These are phyloP conservation scores for Rhodotorula paludigena DNA, from an alignment of 768 basidiomycete genomes.

Conservation along the genomic window DNA sequence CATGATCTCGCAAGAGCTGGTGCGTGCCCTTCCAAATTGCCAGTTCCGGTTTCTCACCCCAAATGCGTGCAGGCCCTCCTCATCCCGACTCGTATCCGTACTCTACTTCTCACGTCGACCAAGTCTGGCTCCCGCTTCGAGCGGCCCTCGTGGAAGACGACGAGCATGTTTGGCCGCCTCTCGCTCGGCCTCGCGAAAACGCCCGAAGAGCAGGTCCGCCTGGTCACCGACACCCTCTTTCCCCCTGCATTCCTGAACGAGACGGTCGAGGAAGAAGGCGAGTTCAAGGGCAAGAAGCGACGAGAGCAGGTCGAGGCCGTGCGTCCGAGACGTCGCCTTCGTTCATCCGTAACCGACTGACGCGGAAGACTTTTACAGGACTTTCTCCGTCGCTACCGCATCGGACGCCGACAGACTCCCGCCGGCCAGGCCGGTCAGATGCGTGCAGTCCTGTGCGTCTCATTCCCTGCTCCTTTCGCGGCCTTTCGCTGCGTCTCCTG, in stretches of 20 bases:
- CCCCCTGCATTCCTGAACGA: slow-evolving; percentile 32
- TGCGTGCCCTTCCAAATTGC: neutral
- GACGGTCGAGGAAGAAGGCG: neutral
- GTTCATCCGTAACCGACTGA: neutral
- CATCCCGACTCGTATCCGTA: slow-evolving; percentile 22
- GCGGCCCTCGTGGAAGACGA: neutral
- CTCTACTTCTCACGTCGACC: slow-evolving; percentile 38
- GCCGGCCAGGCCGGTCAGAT: slow-evolving; percentile 33
- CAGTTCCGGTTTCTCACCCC: neutral
- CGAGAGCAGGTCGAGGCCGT: slow-evolving; percentile 13
- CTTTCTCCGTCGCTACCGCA: slow-evolving; percentile 31
- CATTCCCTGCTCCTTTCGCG: neutral
- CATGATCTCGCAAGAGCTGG: slow-evolving; percentile 40
- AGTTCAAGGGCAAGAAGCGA: slow-evolving; percentile 12
- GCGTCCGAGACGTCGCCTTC: slow-evolving; percentile 2
- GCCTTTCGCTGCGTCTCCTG: too few species aligned
- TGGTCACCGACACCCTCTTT: slow-evolving; percentile 32
- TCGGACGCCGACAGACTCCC: slow-evolving; percentile 15
- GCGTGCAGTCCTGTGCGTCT: slow-evolving; percentile 6
- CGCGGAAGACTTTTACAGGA: slow-evolving; percentile 1
- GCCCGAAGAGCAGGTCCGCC: slow-evolving; percentile 17
- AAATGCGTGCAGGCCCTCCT: slow-evolving; percentile 29
- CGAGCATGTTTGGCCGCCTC: slow-evolving; percentile 5
- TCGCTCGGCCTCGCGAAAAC: slow-evolving; percentile 11
- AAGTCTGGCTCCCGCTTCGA: slow-evolving; percentile 7